Evolutionary conservation across 2,329 filamentous ascomycete genomes (phyloP).

Genomic region (Verticillium nubilum): DNA sequence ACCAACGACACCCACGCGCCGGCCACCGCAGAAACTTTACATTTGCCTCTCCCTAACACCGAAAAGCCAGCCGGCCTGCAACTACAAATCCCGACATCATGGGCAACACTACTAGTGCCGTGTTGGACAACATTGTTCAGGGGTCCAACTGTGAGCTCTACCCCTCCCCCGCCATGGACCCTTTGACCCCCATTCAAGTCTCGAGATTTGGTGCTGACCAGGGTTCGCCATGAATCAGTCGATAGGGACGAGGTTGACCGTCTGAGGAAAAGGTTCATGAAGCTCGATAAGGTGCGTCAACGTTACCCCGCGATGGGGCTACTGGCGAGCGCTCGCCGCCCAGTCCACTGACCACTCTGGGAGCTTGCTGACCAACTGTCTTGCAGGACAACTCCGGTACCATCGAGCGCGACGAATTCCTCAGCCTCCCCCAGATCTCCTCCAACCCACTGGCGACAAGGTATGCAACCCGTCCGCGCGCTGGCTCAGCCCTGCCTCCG

Average conservation of each 20-base stretch:
- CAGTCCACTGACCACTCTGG: too few relatives aligned
- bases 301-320: not conserved
- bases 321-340: not conserved
- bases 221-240: slow-evolving; percentile 49
- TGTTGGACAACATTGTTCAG: slow-evolving; percentile 94
- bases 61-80: not conserved
- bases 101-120: slow-evolving; percentile 65
- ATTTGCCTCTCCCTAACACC: not conserved
- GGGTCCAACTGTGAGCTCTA: slow-evolving; percentile 77
- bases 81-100: slow-evolving; percentile 30
- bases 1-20: not conserved
- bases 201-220: not conserved
- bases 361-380: slow-evolving; percentile 4
- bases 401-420: slow-evolving; percentile 97
- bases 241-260: slow-evolving; percentile 96
- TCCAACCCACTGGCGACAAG: slow-evolving; percentile 96
- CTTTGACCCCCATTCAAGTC: not conserved
- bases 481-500: not conserved
- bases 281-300: slow-evolving; percentile 80
- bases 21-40: not conserved
- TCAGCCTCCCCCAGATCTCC: slow-evolving; percentile 93
- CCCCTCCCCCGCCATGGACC: slow-evolving; percentile 10
- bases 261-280: slow-evolving; percentile 97
- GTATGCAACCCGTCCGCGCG: slow-evolving; percentile 36
- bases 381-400: slow-evolving; percentile 90